Base-by-base conservation (phyloP, 768 basidiomycete species). In the Lactarius deliciosus region DNA sequence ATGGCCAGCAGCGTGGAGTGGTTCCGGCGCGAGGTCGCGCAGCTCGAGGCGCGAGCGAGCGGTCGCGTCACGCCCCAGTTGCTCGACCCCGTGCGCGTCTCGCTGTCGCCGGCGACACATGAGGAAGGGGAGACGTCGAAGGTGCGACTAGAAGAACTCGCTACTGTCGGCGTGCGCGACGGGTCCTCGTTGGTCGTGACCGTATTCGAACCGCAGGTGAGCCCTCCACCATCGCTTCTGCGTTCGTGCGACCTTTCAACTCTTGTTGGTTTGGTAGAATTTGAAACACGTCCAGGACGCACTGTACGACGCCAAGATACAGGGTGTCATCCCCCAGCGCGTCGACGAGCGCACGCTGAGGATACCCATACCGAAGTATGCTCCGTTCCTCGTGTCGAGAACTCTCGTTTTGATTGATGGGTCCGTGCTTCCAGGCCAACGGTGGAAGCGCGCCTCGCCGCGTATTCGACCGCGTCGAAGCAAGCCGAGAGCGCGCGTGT, bases 111-210 rank as follows among this genome's bases (percentile, higher is more conserved):
- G 73, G 74, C 38, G 77, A 78, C 10, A 64, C 67, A 32, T 36
- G 67, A 25, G 67, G 70, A 57, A 61, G 61, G 13, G 20, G 65
- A 3, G 66, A 68, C n/a, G 66, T 64, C 80, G 54, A 79, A 75
- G 54, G 28, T 40, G 41, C 71, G 69, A 45, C 75, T 94, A 43
- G 87, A 92, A 50, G 88, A 92, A 61, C 73, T 94, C 30, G 88
- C 92, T 1, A 92, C 92, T 0, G 84, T 94, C 22, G 92, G 92
- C 9, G 86, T 94, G 45, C 80, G 87, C 68, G 90, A 94, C 61
- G 92, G 92, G 0, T 83, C 88, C 7, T 82, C 83, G 61, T 77
- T 94, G 64, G 69, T 94, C 30, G 80, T 94, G 13, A 91, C 90
- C 4, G 80, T 91, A 36, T 93, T 91, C 72, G 89, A 94, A 62